Base-by-base conservation (phyloP, 2,329 filamentous ascomycete species). In the Sporothrix phasma region DNA sequence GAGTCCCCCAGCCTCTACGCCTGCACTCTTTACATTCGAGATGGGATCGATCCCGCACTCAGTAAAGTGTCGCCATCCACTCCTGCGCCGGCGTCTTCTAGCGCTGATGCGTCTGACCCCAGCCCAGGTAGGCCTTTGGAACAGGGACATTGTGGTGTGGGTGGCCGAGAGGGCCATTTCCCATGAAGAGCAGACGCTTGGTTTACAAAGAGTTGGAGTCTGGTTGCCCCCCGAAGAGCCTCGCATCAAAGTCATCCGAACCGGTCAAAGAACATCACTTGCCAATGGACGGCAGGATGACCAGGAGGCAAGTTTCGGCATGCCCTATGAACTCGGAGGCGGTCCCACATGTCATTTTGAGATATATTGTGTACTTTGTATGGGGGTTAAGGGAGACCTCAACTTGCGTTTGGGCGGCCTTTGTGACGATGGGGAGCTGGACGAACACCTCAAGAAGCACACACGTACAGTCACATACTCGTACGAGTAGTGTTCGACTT, bases 11-110 rank as follows among this genome's bases (percentile, higher is more conserved):
- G 3, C 11, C 10, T 8, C 34, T 2, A 37, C 34, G 11, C 41
- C 41, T 8, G 34, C 19, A 1, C 26, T 29, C 11, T 63, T 63
- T 15, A 58, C 51, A 2, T 58, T 63, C 19, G 61, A 63, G n/a
- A 54, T 63, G 61, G 61, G 61, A 49, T 15, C 58, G 3, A 63
- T 58, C 19, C 61, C 51, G n/a, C 49, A 7, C 47, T 63, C 4
- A 46, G 45, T n/a, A n/a, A n/a, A n/a, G 8, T 58, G 61, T 29
- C 34, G 61, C 17, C 41, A 47, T 29, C 61, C 49, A 17, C 31
- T 4, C 2, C 39, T 63, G 15, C 61, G 61, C 39, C 24, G 51
- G 3, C 39, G 41, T 6, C 34, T 51, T 2, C 22, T 63, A 24
- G 34, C 24, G 15, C 41, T 63, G 13, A 49, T 58, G 19, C 39